Conservation (phyloP, 805 yeast genomes). For the Candida manassasensis region DNA sequence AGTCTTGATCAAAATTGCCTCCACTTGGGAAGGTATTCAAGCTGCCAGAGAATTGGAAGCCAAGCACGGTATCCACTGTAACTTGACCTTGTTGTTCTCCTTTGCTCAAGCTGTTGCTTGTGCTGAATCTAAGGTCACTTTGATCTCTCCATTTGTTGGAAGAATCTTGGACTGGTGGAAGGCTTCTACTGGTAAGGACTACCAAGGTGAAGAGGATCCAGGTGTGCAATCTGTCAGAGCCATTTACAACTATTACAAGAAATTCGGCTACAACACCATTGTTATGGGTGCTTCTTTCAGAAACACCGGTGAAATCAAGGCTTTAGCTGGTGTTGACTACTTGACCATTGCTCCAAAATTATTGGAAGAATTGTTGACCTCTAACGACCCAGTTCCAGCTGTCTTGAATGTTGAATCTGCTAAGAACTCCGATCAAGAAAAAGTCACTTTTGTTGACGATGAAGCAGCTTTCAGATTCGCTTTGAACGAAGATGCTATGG, state of each 20-base stretch:
- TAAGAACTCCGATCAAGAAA: conserved; percentile 45
- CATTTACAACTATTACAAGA: conserved; percentile 97
- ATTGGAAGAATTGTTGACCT: conserved; percentile 81
- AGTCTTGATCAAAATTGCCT: conserved; percentile 91
- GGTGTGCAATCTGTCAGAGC: conserved; percentile 89
- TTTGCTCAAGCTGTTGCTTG: conserved; percentile 97
- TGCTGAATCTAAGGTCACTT: conserved; percentile 95
- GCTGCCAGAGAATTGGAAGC: conserved; percentile 95
- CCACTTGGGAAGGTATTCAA: conserved; percentile 99
- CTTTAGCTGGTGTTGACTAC: conserved; percentile 95
- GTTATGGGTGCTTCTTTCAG: conserved; percentile 99
- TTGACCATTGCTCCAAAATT: conserved; percentile 92
- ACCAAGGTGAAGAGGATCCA: conserved; percentile 80
- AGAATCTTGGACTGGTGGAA: conserved; percentile 99
- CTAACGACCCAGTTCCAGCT: conserved; percentile 75
- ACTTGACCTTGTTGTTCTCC: conserved; percentile 92
- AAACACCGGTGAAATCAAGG: conserved; percentile 91
- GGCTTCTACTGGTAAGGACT: conserved; percentile 85
- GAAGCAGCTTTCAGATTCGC: conserved; percentile 88
- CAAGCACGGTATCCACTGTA: conserved; percentile 87
- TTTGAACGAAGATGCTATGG: conserved; percentile 96
- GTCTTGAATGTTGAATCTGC: conserved; percentile 70
- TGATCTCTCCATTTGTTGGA: conserved; percentile 98
- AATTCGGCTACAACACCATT: conserved; percentile 91
- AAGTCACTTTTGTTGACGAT: conserved; percentile 77